Evolutionary conservation across 169 alveolate genomes (phyloP).

Genomic region (Perkinsus chesapeaki): DNA sequence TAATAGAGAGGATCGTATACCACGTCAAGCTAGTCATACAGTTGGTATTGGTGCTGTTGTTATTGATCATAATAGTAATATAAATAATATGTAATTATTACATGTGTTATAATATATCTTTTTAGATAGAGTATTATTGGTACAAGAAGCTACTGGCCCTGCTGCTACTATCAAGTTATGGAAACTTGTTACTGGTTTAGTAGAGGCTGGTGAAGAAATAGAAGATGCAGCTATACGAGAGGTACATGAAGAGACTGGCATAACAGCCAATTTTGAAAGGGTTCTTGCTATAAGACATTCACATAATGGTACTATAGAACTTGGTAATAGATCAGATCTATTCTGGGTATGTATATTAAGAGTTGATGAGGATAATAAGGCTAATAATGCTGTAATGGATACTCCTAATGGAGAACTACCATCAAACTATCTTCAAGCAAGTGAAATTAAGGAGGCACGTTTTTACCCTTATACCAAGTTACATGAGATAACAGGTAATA

Average conservation of each 20-base stretch:
- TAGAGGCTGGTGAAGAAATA: neutral
- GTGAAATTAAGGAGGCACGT: neutral
- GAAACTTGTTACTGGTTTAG: neutral
- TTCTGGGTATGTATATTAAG: neutral
- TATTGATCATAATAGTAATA: neutral
- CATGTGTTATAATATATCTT: neutral
- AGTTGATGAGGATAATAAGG: neutral
- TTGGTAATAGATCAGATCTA: neutral
- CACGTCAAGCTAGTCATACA: neutral
- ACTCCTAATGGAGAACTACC: neutral
- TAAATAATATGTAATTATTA: no score
- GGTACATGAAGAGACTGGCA: neutral
- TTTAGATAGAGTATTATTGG: neutral
- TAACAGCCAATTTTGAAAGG: neutral
- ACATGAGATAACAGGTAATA: neutral
- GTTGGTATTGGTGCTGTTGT: neutral
- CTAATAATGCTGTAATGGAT: neutral
- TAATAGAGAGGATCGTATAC: neutral
- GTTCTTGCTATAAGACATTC: neutral
- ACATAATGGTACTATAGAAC: neutral
- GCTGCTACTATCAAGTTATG: neutral
- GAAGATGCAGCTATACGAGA: neutral
- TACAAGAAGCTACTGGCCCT: neutral
- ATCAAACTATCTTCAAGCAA: neutral
- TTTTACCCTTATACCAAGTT: neutral